Evolutionary conservation across 2,329 filamentous ascomycete genomes (phyloP).

Genomic region (Hirsutella thompsonii): DNA sequence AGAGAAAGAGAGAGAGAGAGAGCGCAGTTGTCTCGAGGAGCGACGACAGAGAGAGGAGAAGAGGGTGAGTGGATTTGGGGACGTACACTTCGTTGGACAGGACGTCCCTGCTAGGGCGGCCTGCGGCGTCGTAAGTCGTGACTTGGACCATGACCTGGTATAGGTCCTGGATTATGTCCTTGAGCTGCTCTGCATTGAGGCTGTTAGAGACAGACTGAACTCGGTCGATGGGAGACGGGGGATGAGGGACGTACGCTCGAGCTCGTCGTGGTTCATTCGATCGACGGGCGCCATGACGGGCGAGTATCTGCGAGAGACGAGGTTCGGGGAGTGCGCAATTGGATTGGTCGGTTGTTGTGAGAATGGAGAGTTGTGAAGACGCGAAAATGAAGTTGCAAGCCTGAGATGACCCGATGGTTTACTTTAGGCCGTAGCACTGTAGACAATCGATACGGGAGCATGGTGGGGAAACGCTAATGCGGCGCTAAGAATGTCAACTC

Average conservation of each 20-base stretch:
- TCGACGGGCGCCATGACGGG: conserved; percentile 28
- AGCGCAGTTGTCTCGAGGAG: background rate
- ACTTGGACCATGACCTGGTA: conserved; percentile 52
- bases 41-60: too few species aligned
- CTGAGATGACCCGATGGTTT: too few species aligned
- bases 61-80: too few species aligned
- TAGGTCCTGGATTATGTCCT: conserved; percentile 49
- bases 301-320: background rate
- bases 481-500: too few species aligned
- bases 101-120: conserved; percentile 39
- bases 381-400: background rate
- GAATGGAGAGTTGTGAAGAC: background rate
- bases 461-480: too few species aligned
- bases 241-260: conserved; percentile 21
- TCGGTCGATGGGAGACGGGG: too few species aligned
- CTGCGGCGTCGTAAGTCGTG: conserved; percentile 43
- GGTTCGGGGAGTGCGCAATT: background rate
- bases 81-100: conserved; percentile 37
- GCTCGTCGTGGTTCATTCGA: conserved; percentile 20
- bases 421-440: too few species aligned
- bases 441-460: too few species aligned
- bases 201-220: background rate
- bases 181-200: conserved; percentile 35
- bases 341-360: background rate
- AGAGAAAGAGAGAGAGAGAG: too few species aligned